Conservation (phyloP, 1,139 yeast genomes). For the Suhomyces wounanorum region DNA sequence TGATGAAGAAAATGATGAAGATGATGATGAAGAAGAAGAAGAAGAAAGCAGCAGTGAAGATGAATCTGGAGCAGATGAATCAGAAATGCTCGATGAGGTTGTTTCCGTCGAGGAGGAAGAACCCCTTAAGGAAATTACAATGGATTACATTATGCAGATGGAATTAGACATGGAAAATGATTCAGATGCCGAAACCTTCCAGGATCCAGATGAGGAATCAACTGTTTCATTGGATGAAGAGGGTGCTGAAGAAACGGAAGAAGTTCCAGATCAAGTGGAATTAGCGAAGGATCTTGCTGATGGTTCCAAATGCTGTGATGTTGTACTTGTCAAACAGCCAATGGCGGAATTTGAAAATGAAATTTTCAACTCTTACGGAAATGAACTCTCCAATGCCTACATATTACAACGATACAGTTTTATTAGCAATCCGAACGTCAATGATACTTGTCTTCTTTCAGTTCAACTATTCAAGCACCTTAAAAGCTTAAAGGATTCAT, state of each 20-base stretch:
- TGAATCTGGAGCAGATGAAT: slow-evolving; percentile 3
- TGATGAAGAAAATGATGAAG: slow-evolving; percentile 9
- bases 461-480: slow-evolving; percentile 50
- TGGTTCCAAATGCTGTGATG: slow-evolving; percentile 56
- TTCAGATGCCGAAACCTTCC: slow-evolving; percentile 34
- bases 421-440: slow-evolving; percentile 54
- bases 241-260: slow-evolving; percentile 1
- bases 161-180: slow-evolving; percentile 30
- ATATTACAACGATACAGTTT: slow-evolving; percentile 78
- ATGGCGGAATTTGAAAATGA: slow-evolving; percentile 48
- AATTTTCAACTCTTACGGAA: slow-evolving; percentile 78
- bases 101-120: slow-evolving; percentile 8
- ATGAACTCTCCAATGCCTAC: slow-evolving; percentile 59
- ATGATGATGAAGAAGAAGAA: slow-evolving; percentile 5
- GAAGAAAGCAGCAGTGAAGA: not conserved
- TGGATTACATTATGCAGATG: slow-evolving; percentile 36
- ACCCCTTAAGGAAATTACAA: slow-evolving; percentile 33
- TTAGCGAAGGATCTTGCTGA: slow-evolving; percentile 36
- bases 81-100: slow-evolving; percentile 4
- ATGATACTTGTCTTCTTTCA: slow-evolving; percentile 60
- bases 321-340: slow-evolving; percentile 46
- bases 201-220: slow-evolving; percentile 26
- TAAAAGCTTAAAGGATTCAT: slow-evolving; percentile 28
- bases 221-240: slow-evolving; percentile 25
- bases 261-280: slow-evolving; percentile 22